Evolutionary conservation across 352 stramenopile species (phyloP), one percentile per base, ranked within the genome.

Genomic region (Phytopythium chamaehyphon): DNA sequence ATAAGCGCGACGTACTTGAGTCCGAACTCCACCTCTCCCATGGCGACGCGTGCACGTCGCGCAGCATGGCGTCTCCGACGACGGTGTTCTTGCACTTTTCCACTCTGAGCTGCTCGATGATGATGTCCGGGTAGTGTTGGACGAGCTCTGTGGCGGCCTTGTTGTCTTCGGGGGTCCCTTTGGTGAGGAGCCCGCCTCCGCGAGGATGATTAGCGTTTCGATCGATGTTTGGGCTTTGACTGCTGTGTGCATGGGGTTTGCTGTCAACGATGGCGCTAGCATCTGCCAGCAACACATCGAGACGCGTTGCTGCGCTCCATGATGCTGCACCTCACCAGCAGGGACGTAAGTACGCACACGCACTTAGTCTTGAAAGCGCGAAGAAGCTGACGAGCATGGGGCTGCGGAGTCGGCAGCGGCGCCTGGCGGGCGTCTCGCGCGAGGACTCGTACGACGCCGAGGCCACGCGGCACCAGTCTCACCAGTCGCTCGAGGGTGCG

Each of bases 41-140:
- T 88, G 19, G 83, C 61, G 1, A 66, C 54, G 15, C 59, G 59
- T 77, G 64, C 55, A 95, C 61, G 7, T 70, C 73, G 5, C 74
- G 69, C 4, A 82, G 49, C 62, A 84, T 82, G 52, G 51, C 50
- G 48, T 78, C 73, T 8, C 74, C 74, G 7, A 85, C 65, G 31
- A 86, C 28, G 28, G 77, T 84, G 52, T 86, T 61, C 15, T 73
- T 47, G 21, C 66, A 77, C 38, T 69, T 79, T 15, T 61, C 51
- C 12, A 86, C 61, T 23, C 71, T 65, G 10, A 79, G 46, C 37
- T 72, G 69, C 15, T 59, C 44, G 22, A 67, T 61, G 6, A 80
- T 71, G 16, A 83, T 55, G 43, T 88, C 68, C 2, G 69, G 62
- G 45, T 73, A 72, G 35, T 73, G 47, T 26, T 54, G 28, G 28